These are phyloP conservation scores for Aspergillus uvarum DNA, from an alignment of 2,329 filamentous ascomycete species.

Conservation along the genomic window DNA sequence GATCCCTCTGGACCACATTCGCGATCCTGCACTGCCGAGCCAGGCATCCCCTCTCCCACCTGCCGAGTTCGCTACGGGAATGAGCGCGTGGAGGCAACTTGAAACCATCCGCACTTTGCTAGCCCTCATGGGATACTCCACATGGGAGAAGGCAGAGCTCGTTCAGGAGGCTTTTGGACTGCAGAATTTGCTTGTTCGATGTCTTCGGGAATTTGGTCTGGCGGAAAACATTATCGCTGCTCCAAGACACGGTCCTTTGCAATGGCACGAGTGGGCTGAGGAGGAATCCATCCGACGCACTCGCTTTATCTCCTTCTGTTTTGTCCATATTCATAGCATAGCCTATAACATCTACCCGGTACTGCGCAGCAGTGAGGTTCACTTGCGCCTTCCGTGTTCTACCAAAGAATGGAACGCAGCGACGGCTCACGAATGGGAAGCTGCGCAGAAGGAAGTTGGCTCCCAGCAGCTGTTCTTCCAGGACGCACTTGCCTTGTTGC, in stretches of 20 bases:
- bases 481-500: conserved; percentile 32
- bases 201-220: conserved; percentile 31
- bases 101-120: conserved; percentile 34
- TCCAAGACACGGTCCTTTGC: conserved; percentile 24
- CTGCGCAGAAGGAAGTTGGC: conserved; percentile 26
- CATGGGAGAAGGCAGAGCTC: conserved; percentile 33
- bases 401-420: conserved; percentile 37
- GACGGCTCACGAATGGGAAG: conserved; percentile 34
- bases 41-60: conserved; percentile 14
- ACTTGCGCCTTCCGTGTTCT: conserved; percentile 40
- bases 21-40: conserved; percentile 16
- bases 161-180: conserved; percentile 35
- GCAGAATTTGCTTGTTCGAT: conserved; percentile 31
- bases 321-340: conserved; percentile 41
- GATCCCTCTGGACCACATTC: conserved; percentile 17
- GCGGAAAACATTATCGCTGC: conserved; percentile 26
- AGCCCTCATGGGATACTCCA: conserved; percentile 34
- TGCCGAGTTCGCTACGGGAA: conserved; percentile 13
- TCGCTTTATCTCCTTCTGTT: conserved; percentile 40
- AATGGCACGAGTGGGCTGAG: conserved; percentile 40
- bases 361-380: conserved; percentile 38
- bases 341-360: conserved; percentile 42
- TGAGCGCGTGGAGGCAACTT: conserved; percentile 25
- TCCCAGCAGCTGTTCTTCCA: conserved; percentile 37
- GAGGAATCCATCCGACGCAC: conserved; percentile 38